Evolutionary conservation across 108 stramenopile genomes (phyloP), one percentile per base, ranked within the genome.

Genomic region (Skeletonema costatum): DNA sequence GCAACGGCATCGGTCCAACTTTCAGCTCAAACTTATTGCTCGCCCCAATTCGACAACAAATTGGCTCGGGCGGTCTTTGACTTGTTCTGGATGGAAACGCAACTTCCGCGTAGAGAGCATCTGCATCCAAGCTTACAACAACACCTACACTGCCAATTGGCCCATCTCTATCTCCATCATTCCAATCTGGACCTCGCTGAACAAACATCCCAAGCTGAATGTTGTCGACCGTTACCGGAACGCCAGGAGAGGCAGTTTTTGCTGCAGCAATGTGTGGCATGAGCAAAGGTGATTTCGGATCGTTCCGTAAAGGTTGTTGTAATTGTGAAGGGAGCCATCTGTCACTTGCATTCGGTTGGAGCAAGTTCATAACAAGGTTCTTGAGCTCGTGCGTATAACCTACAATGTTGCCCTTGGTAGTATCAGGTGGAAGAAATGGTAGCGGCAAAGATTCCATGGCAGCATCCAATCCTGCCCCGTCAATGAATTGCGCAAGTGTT

Each of bases 151-250:
- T 79, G 32, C 70, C 70, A 11, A 46, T 35, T 1, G 76, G 70
- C 13, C 83, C 83, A 70, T 85, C 84, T n/a, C 32, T 44, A 44
- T 85, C 75, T 4, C 75, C 67, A 19, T 79, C 78, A 53, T 50
- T 46, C 79, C 79, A 80, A 59, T 85, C 75, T 14, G 16, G 50
- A 10, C 84, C 84, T 19, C 75, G 42, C 39, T 85, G 84, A 9
- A 81, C 70, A 62, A 85, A 73, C 84, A 85, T 81, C 30, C 84
- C 84, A 53, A 85, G 80, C 30, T 85, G 84, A 51, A 85, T 64
- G 62, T 81, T 81, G 71, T 85, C 84, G 5, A 85, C 68, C 16
- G 84, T 77, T 16, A 85, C 71, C 17, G 66, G 50, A 64, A 61
- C 80, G 7, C 84, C 84, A 4, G 80, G 71, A 4, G 14, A n/a